Percentiles rank a stretch among this genome's conserved stretches.
Conservation (phyloP, 1,284 basidiomycete genomes). For the Athelia sp. region DNA sequence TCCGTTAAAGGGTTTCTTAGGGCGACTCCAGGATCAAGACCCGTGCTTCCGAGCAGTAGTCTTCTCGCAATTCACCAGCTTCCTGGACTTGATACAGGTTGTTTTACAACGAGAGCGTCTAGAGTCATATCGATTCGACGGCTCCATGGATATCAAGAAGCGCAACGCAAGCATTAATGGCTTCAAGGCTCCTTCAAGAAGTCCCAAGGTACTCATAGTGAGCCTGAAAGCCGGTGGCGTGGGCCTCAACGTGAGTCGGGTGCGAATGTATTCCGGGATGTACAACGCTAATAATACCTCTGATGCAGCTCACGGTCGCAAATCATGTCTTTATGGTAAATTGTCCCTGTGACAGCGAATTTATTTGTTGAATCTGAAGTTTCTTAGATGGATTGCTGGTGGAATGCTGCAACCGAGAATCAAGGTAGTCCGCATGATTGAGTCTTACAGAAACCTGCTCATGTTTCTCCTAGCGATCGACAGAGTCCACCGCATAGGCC, state of each 20-base stretch:
- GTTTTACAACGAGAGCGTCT: slow-evolving; percentile 74
- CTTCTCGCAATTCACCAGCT: slow-evolving; percentile 85
- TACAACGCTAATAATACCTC: background rate
- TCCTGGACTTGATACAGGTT: slow-evolving; percentile 78
- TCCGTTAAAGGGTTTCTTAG: slow-evolving; percentile 27
- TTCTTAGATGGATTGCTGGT: slow-evolving; percentile 90
- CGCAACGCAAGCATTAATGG: slow-evolving; percentile 71
- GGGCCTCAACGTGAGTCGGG: slow-evolving; percentile 68
- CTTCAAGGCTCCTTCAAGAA: slow-evolving; percentile 64
- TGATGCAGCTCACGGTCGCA: slow-evolving; percentile 61
- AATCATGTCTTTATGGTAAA: slow-evolving; percentile 85
- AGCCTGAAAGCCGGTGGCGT: slow-evolving; percentile 95
- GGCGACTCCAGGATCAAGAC: slow-evolving; percentile 61
- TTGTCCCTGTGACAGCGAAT: background rate
- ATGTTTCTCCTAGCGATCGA: slow-evolving; percentile 53
- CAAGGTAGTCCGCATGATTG: slow-evolving; percentile 58
- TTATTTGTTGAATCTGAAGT: slow-evolving; percentile 6
- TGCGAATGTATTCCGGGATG: slow-evolving; percentile 1
- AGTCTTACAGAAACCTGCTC: slow-evolving; percentile 18
- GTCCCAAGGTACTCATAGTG: slow-evolving; percentile 79
- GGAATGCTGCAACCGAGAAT: slow-evolving; percentile 87
- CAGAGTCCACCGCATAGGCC: slow-evolving; percentile 79
- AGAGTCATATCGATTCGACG: slow-evolving; percentile 85
- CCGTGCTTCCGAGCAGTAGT: slow-evolving; percentile 82
- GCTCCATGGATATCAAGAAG: slow-evolving; percentile 87